Evolutionary conservation across 192 early-diverging fungal genomes (phyloP).

Genomic region (Coemansia sp.): DNA sequence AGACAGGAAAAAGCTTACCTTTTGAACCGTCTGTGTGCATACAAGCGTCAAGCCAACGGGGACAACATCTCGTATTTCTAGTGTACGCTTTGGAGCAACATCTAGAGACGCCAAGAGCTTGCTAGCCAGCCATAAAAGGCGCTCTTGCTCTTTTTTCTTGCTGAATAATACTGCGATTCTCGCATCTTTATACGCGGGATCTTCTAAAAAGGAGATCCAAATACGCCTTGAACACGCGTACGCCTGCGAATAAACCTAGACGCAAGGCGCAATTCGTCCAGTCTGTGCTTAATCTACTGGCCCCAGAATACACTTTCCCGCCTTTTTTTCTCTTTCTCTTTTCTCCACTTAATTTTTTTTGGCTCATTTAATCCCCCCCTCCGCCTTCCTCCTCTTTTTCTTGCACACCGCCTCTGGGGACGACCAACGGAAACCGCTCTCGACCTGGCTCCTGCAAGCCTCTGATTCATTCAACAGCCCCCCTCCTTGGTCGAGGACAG

Average conservation of each 20-base stretch:
- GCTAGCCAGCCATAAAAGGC: no score
- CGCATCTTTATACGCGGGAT: not conserved
- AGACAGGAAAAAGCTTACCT: not conserved
- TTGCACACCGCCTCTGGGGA: not conserved
- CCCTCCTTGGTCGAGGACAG: not conserved
- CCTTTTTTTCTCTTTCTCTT: slow-evolving; percentile 5
- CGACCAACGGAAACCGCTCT: not conserved
- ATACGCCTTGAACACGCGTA: not conserved
- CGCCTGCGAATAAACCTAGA: not conserved
- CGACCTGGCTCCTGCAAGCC: not conserved
- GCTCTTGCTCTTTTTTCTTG: no score
- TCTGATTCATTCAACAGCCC: not conserved
- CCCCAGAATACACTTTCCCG: not conserved
- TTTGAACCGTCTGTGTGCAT: no score
- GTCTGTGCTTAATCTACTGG: slow-evolving; percentile 4
- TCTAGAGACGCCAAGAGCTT: no score
- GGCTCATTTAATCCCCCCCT: slow-evolving; percentile 4
- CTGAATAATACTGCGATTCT: not conserved
- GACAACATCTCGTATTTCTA: no score
- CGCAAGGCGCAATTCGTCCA: not conserved
- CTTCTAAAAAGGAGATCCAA: not conserved
- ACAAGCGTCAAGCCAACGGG: no score
- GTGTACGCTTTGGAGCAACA: no score
- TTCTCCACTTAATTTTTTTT: slow-evolving; percentile 9
- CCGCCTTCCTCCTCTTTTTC: slow-evolving; percentile 1